Conservation (phyloP, 2,329 filamentous ascomycete genomes). For the Neopestalotiopsis sp. region DNA sequence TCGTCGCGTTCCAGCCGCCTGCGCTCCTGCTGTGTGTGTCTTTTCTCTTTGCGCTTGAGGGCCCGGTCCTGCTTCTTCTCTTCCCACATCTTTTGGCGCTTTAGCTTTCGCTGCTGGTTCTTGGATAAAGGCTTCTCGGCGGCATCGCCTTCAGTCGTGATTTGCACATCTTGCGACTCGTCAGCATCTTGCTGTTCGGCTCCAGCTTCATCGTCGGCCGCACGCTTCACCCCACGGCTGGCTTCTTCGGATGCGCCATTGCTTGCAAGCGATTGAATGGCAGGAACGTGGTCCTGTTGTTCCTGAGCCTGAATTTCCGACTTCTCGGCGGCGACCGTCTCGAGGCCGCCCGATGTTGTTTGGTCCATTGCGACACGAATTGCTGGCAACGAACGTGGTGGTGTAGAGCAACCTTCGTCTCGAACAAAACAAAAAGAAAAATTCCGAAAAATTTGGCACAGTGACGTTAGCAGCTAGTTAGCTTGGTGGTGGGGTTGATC, state of each 20-base stretch:
- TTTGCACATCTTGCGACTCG: conserved; percentile 72
- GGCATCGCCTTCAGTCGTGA: conserved; percentile 11
- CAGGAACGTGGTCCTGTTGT: conserved; percentile 20
- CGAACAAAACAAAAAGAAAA: background rate
- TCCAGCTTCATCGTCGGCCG: conserved; percentile 56
- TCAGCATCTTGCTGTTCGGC: conserved; percentile 53
- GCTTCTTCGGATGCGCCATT: conserved; percentile 6
- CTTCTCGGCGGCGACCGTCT: conserved; percentile 18
- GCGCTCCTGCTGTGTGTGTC: conserved; percentile 50
- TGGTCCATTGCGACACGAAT: conserved; percentile 7
- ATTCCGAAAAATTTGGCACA: conserved; percentile 1
- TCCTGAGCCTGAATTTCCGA: conserved; percentile 19
- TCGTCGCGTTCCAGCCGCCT: conserved; percentile 56
- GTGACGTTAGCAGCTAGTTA: background rate
- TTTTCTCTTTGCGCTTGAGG: conserved; percentile 62
- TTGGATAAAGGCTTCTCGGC: conserved; percentile 68
- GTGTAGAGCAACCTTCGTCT: too few relatives aligned
- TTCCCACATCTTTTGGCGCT: conserved; percentile 76
- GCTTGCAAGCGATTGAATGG: conserved; percentile 12
- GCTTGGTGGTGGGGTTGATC: conserved; percentile 16
- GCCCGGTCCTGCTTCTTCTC: conserved; percentile 58
- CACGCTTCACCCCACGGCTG: conserved; percentile 30
- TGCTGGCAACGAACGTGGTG: background rate
- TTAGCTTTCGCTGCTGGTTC: conserved; percentile 81
- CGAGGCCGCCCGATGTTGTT: conserved; percentile 15